phyloP scores from a whole-genome alignment of 768 basidiomycete species.

The Chiua virens region DNA sequence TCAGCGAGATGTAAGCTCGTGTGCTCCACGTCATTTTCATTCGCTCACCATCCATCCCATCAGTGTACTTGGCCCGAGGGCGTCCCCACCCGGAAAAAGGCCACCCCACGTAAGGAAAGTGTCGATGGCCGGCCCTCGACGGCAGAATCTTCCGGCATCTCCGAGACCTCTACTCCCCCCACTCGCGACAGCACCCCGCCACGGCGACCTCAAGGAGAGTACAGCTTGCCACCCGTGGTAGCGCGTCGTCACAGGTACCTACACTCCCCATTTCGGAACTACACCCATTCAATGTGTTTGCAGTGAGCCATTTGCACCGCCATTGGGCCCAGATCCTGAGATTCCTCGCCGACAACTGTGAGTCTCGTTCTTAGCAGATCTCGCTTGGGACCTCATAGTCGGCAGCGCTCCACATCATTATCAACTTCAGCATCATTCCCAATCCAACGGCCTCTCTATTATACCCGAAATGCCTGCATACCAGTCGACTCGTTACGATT shows the following conservation, averaged over 20 bases:
- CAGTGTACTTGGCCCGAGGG: conserved; percentile 87
- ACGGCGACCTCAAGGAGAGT: conserved; percentile 45
- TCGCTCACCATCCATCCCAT: conserved; percentile 11
- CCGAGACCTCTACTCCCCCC: conserved; percentile 71
- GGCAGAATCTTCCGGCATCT: conserved; percentile 70
- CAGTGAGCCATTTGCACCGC: conserved; percentile 48
- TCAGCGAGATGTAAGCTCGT: conserved; percentile 66
- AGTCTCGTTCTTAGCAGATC: conserved; percentile 20
- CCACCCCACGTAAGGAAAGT: conserved; percentile 54
- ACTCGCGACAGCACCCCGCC: conserved; percentile 68
- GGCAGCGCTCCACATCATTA: conserved; percentile 46
- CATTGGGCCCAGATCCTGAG: conserved; percentile 46
- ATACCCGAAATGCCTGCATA: conserved; percentile 60
- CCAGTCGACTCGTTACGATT: conserved; percentile 53
- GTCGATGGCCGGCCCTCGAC: conserved; percentile 68
- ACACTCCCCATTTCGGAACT: background rate
- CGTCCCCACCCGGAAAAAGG: conserved; percentile 70
- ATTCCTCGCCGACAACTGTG: conserved; percentile 47
- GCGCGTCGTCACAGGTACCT: conserved; percentile 43
- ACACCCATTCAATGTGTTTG: conserved; percentile 5
- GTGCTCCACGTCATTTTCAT: conserved; percentile 4
- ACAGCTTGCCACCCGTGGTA: conserved; percentile 36
- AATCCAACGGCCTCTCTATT: conserved; percentile 49
- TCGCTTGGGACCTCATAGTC: conserved; percentile 15
- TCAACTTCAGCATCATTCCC: conserved; percentile 39